phyloP scores from a whole-genome alignment of 441 rosid species.

The Pelargonium citronellum region DNA sequence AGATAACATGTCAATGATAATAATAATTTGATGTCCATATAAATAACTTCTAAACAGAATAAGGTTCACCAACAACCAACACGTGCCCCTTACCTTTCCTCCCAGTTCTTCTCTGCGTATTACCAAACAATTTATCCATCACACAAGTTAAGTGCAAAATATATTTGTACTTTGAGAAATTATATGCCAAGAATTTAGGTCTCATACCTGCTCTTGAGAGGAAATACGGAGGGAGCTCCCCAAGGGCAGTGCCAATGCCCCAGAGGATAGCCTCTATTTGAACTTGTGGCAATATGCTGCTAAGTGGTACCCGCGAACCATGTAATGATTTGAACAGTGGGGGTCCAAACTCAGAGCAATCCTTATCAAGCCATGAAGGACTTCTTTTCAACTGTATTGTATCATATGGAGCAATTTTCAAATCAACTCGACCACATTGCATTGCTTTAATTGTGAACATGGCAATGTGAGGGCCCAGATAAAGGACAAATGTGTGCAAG shows the following conservation, averaged over 20 bases:
- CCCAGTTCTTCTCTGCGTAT: no score
- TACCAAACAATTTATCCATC: not conserved
- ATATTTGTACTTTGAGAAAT: not conserved
- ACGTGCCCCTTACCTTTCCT: not conserved
- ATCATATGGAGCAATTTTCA: constrained; percentile 83
- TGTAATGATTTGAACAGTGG: constrained; percentile 50
- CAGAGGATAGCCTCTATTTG: constrained; percentile 82
- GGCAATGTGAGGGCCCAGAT: constrained; percentile 96
- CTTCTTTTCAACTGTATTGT: constrained; percentile 80
- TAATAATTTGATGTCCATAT: not conserved
- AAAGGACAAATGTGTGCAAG: constrained; percentile 93
- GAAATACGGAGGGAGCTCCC: constrained; percentile 98
- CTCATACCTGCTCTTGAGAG: constrained; percentile 94
- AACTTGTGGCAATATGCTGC: constrained; percentile 76
- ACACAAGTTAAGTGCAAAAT: not conserved
- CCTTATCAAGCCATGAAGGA: constrained; percentile 91
- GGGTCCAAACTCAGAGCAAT: constrained; percentile 80
- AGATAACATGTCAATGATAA: not conserved
- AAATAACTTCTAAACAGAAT: not conserved
- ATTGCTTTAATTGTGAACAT: constrained; percentile 82
- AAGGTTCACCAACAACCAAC: not conserved
- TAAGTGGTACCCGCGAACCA: constrained; percentile 69
- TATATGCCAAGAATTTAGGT: constrained; percentile 8
- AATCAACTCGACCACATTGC: constrained; percentile 91
- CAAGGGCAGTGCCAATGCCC: constrained; percentile 96